Conservation (phyloP, 768 basidiomycete genomes). For the Kwoniella sp. region DNA sequence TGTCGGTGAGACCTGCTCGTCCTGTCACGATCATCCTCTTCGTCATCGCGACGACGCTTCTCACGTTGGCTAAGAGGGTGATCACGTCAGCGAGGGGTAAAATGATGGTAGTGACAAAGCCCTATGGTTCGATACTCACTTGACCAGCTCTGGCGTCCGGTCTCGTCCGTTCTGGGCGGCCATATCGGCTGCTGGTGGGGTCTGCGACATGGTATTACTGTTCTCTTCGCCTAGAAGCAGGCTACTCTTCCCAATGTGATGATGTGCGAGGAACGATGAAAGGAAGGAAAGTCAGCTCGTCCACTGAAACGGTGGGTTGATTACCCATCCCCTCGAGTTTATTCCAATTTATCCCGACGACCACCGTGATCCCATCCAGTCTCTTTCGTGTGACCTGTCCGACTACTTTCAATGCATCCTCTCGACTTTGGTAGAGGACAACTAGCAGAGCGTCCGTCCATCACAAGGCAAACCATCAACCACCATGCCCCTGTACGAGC, state of each 20-base stretch:
- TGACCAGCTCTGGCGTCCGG: slow-evolving; percentile 39
- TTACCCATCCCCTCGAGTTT: too few relatives aligned
- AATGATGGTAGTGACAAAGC: background rate
- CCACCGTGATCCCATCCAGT: too few relatives aligned
- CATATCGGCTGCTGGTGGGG: slow-evolving; percentile 16
- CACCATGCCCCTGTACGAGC: slow-evolving; percentile 48
- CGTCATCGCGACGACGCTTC: slow-evolving; percentile 57
- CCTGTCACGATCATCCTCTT: slow-evolving; percentile 33
- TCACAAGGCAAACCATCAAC: background rate
- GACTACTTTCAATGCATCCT: too few relatives aligned
- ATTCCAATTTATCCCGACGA: slow-evolving; percentile 3
- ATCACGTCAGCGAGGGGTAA: background rate
- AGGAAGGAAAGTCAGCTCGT: background rate
- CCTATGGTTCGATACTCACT: slow-evolving; percentile 21
- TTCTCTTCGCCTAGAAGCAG: background rate
- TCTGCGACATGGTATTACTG: slow-evolving; percentile 25
- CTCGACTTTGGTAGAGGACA: too few relatives aligned
- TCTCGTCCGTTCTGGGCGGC: slow-evolving; percentile 17
- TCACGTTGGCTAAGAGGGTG: slow-evolving; percentile 52
- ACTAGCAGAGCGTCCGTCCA: too few relatives aligned
- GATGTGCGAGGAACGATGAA: background rate
- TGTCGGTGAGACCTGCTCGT: slow-evolving; percentile 48
- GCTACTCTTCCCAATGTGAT: background rate
- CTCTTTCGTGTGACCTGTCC: too few relatives aligned
- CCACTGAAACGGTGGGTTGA: too few relatives aligned